These are phyloP conservation scores for Penicillium herquei DNA, from an alignment of 495 filamentous ascomycete species.

Conservation along the genomic window DNA sequence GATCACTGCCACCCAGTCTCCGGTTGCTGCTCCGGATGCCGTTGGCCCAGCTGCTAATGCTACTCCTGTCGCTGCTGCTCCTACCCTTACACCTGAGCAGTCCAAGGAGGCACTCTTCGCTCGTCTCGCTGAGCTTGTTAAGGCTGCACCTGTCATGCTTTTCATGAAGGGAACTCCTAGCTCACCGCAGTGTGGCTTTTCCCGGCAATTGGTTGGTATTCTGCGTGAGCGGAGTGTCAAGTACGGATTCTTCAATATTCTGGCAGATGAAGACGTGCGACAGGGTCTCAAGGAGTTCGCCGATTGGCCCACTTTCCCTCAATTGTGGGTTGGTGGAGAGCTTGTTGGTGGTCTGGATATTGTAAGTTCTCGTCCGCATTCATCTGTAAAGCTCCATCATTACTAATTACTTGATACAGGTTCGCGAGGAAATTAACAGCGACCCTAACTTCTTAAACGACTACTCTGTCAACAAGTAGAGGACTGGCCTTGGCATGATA, in stretches of 20 bases:
- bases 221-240: slow-evolving; percentile 84
- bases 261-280: slow-evolving; percentile 95
- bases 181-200: slow-evolving; percentile 92
- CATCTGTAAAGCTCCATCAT: background rate
- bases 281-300: slow-evolving; percentile 94
- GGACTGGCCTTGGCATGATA: slow-evolving; percentile 19
- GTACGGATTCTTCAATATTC: slow-evolving; percentile 98
- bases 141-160: slow-evolving; percentile 94
- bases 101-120: slow-evolving; percentile 75
- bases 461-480: slow-evolving; percentile 50
- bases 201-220: slow-evolving; percentile 79
- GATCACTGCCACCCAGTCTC: slow-evolving; percentile 34
- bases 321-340: slow-evolving; percentile 80
- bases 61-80: slow-evolving; percentile 24
- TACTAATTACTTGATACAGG: slow-evolving; percentile 48
- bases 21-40: slow-evolving; percentile 48
- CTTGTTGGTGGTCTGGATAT: slow-evolving; percentile 94
- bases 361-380: slow-evolving; percentile 54
- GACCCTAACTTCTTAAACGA: slow-evolving; percentile 76
- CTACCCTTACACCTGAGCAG: slow-evolving; percentile 49
- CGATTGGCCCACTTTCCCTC: slow-evolving; percentile 96
- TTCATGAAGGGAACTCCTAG: slow-evolving; percentile 85
- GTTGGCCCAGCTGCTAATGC: slow-evolving; percentile 32
- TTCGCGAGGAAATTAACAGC: slow-evolving; percentile 71
- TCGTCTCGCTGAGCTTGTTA: slow-evolving; percentile 76